Evolutionary conservation across 192 early-diverging fungal genomes (phyloP), one percentile per base, ranked within the genome.

Genomic region (Jimgerdemannia lactiflua): DNA sequence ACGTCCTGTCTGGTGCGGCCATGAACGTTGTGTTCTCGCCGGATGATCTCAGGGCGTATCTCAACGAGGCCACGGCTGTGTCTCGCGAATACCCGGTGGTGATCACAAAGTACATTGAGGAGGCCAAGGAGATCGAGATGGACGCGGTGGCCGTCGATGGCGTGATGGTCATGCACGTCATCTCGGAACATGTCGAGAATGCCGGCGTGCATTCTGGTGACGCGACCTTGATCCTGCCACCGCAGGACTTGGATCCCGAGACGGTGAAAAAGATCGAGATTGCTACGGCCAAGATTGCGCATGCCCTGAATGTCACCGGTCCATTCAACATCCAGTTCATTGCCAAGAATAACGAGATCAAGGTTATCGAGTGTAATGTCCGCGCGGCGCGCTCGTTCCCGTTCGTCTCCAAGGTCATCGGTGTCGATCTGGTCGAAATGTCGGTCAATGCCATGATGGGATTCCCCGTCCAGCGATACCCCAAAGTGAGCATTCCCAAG

Each of bases 281-380:
- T 65, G 96, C 96, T 8, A 97, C 97, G 8, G 88, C 91, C 44
- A 97, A 97, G 75, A 95, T 99, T 73, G 98, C 90, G 40, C 88
- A 91, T 78, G 96, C 96, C 18, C 85, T 99, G 66, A 94, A 98
- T 70, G 93, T 98, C 18, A 99, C 98, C n/a, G 97, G 97, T 20
- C 97, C 96, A 19, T 94, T 88, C 89, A 99, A 99, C 86, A 99
- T 99, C 81, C 97, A 99, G 86, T 96, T 99, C 78, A 98, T 99
- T 86, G 96, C 95, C 82, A 99, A 98, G 89, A 94, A 99, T 86
- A 97, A 97, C 79, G 96, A 98, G 82, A 95, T 99, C 86, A 99
- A 99, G 89, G 94, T 99, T 70, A 99, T 99, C 79, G 98, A 99
- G 83, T 99, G 98, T 85, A 99, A 99, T 77, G 90, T 99, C 49